Evolutionary conservation across 1,284 basidiomycete genomes (phyloP).

Genomic region (Singerocomus inundabilis): DNA sequence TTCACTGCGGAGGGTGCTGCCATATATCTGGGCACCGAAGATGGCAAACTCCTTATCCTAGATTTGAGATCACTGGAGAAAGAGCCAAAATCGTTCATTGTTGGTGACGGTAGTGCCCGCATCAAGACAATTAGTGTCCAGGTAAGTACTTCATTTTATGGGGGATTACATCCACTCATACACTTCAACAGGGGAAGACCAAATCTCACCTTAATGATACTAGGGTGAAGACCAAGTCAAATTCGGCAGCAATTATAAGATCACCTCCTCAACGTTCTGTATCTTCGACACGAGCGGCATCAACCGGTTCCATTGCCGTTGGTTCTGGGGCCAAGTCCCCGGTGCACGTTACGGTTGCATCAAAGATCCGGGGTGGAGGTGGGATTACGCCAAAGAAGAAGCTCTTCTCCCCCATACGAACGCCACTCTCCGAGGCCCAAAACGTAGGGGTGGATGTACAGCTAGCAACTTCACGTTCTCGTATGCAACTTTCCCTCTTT

Average conservation of each 20-base stretch:
- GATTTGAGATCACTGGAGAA: constrained; percentile 65
- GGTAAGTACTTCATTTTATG: constrained; percentile 36
- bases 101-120: constrained; percentile 47
- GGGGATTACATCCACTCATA: background rate
- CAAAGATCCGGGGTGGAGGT: constrained; percentile 22
- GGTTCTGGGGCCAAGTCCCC: constrained; percentile 22
- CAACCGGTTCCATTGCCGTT: constrained; percentile 4
- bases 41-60: constrained; percentile 58
- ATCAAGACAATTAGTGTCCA: constrained; percentile 57
- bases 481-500: constrained; percentile 14
- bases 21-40: constrained; percentile 61
- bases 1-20: constrained; percentile 69
- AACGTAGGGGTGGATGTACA: constrained; percentile 22
- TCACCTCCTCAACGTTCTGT: constrained; percentile 17
- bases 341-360: constrained; percentile 10
- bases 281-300: constrained; percentile 6
- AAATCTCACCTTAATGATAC: constrained; percentile 24
- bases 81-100: constrained; percentile 48
- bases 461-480: constrained; percentile 21
- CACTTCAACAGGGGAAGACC: constrained; percentile 35
- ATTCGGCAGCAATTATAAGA: constrained; percentile 4
- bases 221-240: constrained; percentile 12
- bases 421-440: constrained; percentile 42
- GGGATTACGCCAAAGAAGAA: constrained; percentile 31
- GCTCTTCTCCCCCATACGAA: constrained; percentile 41